phyloP scores from a whole-genome alignment of 306 rosid species.

The Spatholobus suberectus region DNA sequence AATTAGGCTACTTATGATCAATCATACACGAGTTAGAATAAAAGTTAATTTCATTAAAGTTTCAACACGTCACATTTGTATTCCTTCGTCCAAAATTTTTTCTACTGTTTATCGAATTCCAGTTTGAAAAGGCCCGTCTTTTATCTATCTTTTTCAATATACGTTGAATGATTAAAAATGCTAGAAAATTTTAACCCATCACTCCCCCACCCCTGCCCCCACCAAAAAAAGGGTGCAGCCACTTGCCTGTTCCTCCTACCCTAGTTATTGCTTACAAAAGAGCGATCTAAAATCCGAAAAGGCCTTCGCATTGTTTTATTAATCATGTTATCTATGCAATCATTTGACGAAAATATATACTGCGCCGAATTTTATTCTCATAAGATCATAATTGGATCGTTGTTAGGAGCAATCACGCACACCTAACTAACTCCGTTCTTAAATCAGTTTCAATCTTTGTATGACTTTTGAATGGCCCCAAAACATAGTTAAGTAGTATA shows the following conservation, averaged over 20 bases:
- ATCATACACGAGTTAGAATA: background rate
- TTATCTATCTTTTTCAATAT: background rate
- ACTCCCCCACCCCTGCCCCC: background rate
- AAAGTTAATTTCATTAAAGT: background rate
- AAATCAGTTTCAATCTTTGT: background rate
- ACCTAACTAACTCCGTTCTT: background rate
- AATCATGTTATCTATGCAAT: constrained; percentile 14
- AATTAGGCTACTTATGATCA: background rate
- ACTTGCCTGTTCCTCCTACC: background rate
- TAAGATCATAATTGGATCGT: background rate
- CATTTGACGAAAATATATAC: background rate
- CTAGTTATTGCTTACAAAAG: background rate
- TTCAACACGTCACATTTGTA: background rate
- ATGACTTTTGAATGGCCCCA: constrained; percentile 37
- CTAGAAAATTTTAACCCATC: background rate
- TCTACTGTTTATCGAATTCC: background rate
- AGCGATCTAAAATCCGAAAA: constrained; percentile 14
- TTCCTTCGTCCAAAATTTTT: background rate
- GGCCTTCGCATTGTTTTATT: background rate
- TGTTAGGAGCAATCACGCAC: background rate
- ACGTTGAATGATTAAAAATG: background rate
- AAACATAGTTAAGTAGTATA: background rate
- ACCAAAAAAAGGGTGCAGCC: background rate
- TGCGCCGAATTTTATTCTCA: constrained; percentile 16
- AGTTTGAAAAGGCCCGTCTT: background rate